Evolutionary conservation across 345 rosid species (phyloP), one percentile per base, ranked within the genome.

Genomic region (Rhodamnia rubescens): DNA sequence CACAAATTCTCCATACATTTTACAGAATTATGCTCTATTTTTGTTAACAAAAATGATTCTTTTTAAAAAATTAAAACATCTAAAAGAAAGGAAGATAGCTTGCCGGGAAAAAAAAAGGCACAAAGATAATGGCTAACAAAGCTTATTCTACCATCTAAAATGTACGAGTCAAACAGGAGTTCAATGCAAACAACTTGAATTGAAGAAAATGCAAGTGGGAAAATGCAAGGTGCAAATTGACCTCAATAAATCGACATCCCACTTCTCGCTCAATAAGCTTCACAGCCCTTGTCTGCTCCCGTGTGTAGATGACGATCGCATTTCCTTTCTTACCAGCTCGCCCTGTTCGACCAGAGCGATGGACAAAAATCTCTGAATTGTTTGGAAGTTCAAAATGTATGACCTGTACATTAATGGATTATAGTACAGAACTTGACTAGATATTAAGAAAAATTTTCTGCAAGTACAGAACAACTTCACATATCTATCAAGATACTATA

Each of bases 251-350:
- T 85, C 90, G 89, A 91, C 93, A 92, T n/a, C 99, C 99, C n/a
- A 94, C 93, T 88, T 98, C 99, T 74, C 93, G 94, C 89, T 96
- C 99, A 59, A 94, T 91, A 27, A 87, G 82, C 90, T 55, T 91
- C 53, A 98, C 93, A 69, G 92, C 90, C 91, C 96, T 92, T 27
- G 89, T n/a, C 84, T 98, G 97, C 12, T 94, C 95, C 59, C 78
- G 89, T n/a, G 95, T 87, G 88, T 96, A 92, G 83, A 98, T 91
- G 52, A 98, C 93, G 87, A 98, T 94, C 7, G 97, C 95, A 90
- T 88, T 93, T 87, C 99, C 99, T 90, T 94, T 96, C 94, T 96
- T 98, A 47, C 99, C 99, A 82, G 99, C 99, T 86, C 99, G 98
- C n/a, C 99, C 99, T 81, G 99, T 98, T 86, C 99, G 91, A 40